Percentiles rank a stretch among this genome's conserved stretches.
phyloP scores from a whole-genome alignment of 2,329 filamentous ascomycete species.

The Leptographium wingfieldii region DNA sequence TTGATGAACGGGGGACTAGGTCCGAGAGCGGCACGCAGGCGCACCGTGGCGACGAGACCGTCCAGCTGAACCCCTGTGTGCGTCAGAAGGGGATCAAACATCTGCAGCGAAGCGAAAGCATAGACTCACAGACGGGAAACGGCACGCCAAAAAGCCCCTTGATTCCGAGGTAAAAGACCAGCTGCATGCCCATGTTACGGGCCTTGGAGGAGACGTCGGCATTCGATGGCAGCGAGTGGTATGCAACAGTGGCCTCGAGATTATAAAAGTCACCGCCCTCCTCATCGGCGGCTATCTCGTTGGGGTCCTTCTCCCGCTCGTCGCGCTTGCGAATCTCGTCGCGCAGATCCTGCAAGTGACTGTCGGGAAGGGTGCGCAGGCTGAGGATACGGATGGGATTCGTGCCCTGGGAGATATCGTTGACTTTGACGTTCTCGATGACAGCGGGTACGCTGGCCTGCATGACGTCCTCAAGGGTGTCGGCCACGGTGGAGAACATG shows the following conservation, averaged over 20 bases:
- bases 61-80: constrained; percentile 60
- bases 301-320: constrained; percentile 67
- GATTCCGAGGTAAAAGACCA: constrained; percentile 86
- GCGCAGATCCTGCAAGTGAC: constrained; percentile 70
- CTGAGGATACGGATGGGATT: constrained; percentile 85
- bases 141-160: constrained; percentile 83
- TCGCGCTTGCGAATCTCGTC: constrained; percentile 68
- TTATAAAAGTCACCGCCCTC: constrained; percentile 91
- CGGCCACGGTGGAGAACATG: constrained; percentile 85
- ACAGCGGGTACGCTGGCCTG: constrained; percentile 83
- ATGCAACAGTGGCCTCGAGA: constrained; percentile 78
- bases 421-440: constrained; percentile 89
- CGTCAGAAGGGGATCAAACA: neutral
- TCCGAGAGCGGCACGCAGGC: constrained; percentile 70
- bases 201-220: constrained; percentile 66
- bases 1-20: constrained; percentile 89
- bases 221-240: constrained; percentile 69
- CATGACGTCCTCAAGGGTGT: constrained; percentile 93
- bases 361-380: constrained; percentile 72
- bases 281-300: constrained; percentile 79
- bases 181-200: constrained; percentile 92
- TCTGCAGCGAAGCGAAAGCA: too few relatives aligned
- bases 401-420: constrained; percentile 86
- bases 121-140: constrained; percentile 52
- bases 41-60: constrained; percentile 77